Percentiles rank a stretch among this genome's conserved stretches.
phyloP scores from a whole-genome alignment of 805 yeast species.

The Candida ortonii region DNA sequence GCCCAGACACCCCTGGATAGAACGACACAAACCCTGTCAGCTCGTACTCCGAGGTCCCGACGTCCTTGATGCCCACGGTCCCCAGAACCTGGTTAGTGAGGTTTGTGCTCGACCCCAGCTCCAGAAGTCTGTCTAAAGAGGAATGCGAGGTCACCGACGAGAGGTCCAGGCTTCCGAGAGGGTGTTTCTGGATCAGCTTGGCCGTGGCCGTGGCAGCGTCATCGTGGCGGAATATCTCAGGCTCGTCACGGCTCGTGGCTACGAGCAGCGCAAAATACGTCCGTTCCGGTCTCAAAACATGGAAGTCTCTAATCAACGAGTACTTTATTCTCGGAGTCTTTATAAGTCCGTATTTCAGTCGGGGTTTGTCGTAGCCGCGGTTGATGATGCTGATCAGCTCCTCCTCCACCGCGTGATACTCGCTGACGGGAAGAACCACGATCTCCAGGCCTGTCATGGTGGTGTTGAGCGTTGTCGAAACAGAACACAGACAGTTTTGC shows the following conservation, averaged over 20 bases:
- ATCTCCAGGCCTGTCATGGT: constrained; percentile 7
- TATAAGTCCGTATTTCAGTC: constrained; percentile 42
- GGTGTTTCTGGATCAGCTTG: constrained; percentile 16
- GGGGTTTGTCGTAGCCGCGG: constrained; percentile 48
- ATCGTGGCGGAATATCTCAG: constrained; percentile 10
- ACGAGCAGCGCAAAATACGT: constrained; percentile 25
- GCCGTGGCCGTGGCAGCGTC: constrained; percentile 19
- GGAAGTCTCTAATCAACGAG: constrained; percentile 27
- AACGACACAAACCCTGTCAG: constrained; percentile 54
- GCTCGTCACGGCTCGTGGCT: constrained; percentile 22
- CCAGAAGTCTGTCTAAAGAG: constrained; percentile 12
- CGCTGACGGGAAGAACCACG: constrained; percentile 5
- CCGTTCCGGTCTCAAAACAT: constrained; percentile 20
- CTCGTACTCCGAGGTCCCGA: constrained; percentile 29
- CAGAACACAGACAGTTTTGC: too few species aligned
- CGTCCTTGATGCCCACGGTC: constrained; percentile 35
- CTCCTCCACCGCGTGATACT: constrained; percentile 17
- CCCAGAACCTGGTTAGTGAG: constrained; percentile 29
- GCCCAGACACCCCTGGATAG: constrained; percentile 34
- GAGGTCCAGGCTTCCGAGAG: constrained; percentile 17
- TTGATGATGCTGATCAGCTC: constrained; percentile 39
- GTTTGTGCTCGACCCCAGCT: constrained; percentile 31
- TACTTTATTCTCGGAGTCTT: constrained; percentile 40
- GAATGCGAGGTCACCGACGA: background rate
- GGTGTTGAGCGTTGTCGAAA: too few species aligned